Base-by-base conservation (phyloP, 1,139 yeast species). In the Hyphopichia buzzinii region DNA sequence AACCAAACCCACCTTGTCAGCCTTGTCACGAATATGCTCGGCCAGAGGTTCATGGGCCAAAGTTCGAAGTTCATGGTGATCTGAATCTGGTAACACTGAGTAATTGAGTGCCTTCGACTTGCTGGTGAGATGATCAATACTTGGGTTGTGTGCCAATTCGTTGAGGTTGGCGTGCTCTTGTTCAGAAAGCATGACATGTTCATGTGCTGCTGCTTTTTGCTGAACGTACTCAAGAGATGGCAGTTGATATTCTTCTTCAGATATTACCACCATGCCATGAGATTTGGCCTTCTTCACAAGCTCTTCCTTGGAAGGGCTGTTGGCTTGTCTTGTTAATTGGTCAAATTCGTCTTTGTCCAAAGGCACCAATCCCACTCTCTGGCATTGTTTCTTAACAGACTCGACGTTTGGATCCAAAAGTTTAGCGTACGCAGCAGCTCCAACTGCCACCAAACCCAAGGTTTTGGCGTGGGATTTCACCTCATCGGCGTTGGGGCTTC, bases 161-260 rank as follows among this genome's bases (percentile, higher is more conserved):
- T 37, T 16, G 29, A 52, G 38, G 12, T 34, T 35, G 19, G 42
- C 42, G 28, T 42, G 40, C 10, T 40, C 48, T 16, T 33, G 35
- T 5, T 35, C 38, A 7, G 48, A 15, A 8, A 50, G 24, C 4
- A 12, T 17, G 2, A 45, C 35, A 17, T 49, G 44, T 15, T 49
- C 44, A 29, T 40, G 39, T 0, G 29, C 36, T n/a, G 38, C 29
- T 2, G 65, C 60, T 36, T 63, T 59, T 2, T 48, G 49, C 3
- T 45, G 40, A n/a, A 70, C 31, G 34, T 54, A 60, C 0, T 57
- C 56, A 4, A 56, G 15, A 6, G 52, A 35, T 4, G 75, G 74
- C 2, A 23, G 30, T 4, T 42, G 40, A 25, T 48, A 57, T 7
- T 62, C 66, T 8, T 43, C 43, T 8, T 21, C 14, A 3, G 37